Conservation (phyloP, 495 filamentous ascomycete genomes). For the Astrothelium subdiscretum region DNA sequence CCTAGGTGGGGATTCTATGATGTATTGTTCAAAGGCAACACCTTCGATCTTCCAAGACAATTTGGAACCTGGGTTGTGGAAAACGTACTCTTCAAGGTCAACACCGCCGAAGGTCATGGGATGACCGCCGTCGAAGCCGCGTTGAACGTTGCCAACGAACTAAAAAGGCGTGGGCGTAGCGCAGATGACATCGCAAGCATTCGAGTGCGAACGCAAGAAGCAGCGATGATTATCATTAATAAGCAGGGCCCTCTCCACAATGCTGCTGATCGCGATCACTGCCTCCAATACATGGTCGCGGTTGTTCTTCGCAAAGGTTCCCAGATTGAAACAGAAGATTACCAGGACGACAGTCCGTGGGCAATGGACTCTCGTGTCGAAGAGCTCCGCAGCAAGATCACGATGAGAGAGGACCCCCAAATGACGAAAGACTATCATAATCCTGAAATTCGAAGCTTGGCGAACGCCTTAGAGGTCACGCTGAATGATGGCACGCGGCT, state of each 20-base stretch:
- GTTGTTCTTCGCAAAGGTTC: constrained; percentile 80
- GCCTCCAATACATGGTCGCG: constrained; percentile 95
- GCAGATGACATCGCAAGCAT: constrained; percentile 93
- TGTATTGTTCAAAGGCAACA: constrained; percentile 87
- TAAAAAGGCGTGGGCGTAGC: no score
- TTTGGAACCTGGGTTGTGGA: constrained; percentile 99
- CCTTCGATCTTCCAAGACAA: constrained; percentile 86
- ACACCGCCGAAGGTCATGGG: constrained; percentile 57
- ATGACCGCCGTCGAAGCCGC: neutral
- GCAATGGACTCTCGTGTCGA: constrained; percentile 83
- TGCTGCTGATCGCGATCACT: constrained; percentile 97
- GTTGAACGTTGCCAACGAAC: constrained; percentile 66
- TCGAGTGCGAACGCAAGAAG: constrained; percentile 91
- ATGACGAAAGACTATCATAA: no score
- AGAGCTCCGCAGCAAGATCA: constrained; percentile 80
- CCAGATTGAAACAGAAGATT: constrained; percentile 81
- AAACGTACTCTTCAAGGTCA: constrained; percentile 98
- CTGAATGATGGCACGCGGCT: no score
- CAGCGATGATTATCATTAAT: constrained; percentile 96
- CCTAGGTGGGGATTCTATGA: constrained; percentile 98
- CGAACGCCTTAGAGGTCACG: no score
- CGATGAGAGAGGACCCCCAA: no score
- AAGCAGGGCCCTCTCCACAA: constrained; percentile 99
- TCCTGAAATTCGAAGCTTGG: no score
- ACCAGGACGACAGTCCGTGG: constrained; percentile 80